A percentile compares a stretch with the other conserved stretches of the same genome.
Conservation (phyloP, 306 rosid genomes). For the Dryas drummondii region DNA sequence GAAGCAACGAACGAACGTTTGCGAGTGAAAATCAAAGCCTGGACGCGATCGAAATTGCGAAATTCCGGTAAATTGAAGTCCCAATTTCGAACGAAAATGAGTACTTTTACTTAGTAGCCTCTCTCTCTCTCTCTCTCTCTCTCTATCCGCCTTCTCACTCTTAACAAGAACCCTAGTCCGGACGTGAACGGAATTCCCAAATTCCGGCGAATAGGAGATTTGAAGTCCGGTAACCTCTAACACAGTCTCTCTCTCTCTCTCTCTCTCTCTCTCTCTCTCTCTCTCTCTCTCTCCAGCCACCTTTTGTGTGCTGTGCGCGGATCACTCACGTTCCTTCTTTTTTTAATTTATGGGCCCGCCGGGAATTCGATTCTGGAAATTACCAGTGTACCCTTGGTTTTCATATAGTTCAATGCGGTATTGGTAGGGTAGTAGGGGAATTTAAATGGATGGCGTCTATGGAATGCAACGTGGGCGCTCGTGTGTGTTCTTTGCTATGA, state of each 20-base stretch:
- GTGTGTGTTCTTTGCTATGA: conserved; percentile 20
- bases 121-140: neutral
- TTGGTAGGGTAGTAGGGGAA: conserved; percentile 25
- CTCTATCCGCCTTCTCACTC: neutral
- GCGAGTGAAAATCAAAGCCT: conserved; percentile 11
- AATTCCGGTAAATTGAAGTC: conserved; percentile 12
- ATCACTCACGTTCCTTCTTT: conserved; percentile 49
- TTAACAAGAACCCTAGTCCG: conserved; percentile 47
- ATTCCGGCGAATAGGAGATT: conserved; percentile 76
- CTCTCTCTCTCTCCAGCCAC: conserved; percentile 24
- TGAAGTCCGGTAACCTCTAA: conserved; percentile 89
- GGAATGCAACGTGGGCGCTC: conserved; percentile 50
- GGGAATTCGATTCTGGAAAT: neutral
- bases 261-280: conserved; percentile 15
- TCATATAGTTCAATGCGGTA: accelerated
- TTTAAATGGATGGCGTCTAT: neutral
- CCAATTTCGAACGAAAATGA: neutral
- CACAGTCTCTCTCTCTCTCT: conserved; percentile 31
- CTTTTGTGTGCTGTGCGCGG: conserved; percentile 48
- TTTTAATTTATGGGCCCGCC: conserved; percentile 34
- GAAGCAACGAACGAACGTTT: neutral
- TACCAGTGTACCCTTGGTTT: conserved; percentile 28
- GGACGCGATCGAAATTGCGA: conserved; percentile 17
- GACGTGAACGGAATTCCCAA: conserved; percentile 73
- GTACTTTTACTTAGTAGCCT: neutral